Evolutionary conservation across 768 basidiomycete species (phyloP), one percentile per base, ranked within the genome.

Genomic region (Lactarius vividus): DNA sequence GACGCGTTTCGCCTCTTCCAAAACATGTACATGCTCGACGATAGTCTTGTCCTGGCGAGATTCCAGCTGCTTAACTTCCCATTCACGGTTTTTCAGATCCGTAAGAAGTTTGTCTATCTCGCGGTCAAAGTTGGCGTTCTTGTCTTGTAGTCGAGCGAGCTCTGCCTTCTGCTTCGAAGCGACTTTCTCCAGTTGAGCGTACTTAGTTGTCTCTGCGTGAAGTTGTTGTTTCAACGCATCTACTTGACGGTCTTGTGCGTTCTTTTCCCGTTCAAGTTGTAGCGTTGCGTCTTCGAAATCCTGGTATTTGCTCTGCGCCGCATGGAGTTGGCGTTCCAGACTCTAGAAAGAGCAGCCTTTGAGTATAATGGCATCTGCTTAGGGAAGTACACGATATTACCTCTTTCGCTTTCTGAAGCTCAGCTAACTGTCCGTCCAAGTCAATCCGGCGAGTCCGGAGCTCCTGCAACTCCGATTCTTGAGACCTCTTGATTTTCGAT

Each of bases 1-100:
- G 63, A 96, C 88, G 40, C 88, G 88, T 76, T 98, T 98, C 18
- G 96, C 96, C 74, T 96, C 92, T 74, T 98, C 95, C 13, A 96
- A 82, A 33, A 98, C 96, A 74, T 98, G 89, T 29, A 97, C 93
- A 73, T 98, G 96, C 76, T 98, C 96, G 53, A 98, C 95, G 65
- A 97, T 96, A n/a, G 92, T 97, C 79, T 96, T 98, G 80, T 98
- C 94, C 73, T 97, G 91, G 73, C 84, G 87, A 3, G 91, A 89
- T 60, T 91, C 87, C 10, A 98, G 78, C 69, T 96, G 90, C 69
- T 88, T 91, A 69, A 93, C 84, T 63, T 96, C 92, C 85, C 88
- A 89, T 71, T 97, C 92, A 57, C 89, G 86, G 52, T 81, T 82
- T 73, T 92, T 89, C 57, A 96, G 79, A 65, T 96, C 92, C 9